phyloP scores from a whole-genome alignment of 1,139 yeast species.

The Chernovozyma sophiae-reginae region DNA sequence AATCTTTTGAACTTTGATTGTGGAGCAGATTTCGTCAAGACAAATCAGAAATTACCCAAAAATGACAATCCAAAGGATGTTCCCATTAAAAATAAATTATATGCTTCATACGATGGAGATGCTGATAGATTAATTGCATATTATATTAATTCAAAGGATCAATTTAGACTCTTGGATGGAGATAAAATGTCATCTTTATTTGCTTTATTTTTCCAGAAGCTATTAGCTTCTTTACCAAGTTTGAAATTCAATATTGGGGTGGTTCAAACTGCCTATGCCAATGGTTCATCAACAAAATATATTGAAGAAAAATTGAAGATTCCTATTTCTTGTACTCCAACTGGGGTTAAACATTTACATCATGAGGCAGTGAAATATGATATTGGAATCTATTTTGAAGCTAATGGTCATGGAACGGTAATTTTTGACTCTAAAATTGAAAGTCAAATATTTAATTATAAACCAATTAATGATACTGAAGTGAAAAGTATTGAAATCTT shows the following conservation, averaged over 20 bases:
- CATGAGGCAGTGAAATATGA: slow-evolving; percentile 82
- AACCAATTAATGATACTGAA: slow-evolving; percentile 23
- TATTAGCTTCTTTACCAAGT: slow-evolving; percentile 40
- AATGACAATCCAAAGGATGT: slow-evolving; percentile 33
- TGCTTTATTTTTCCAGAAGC: slow-evolving; percentile 61
- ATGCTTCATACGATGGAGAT: slow-evolving; percentile 93
- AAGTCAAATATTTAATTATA: slow-evolving; percentile 24
- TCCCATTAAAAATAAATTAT: slow-evolving; percentile 43
- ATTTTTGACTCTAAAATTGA: slow-evolving; percentile 64
- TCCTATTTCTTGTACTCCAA: slow-evolving; percentile 87
- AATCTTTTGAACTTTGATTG: slow-evolving; percentile 66
- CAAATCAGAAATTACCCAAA: slow-evolving; percentile 74
- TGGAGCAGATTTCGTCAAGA: slow-evolving; percentile 96
- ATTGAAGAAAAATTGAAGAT: slow-evolving; percentile 57
- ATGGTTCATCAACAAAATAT: slow-evolving; percentile 83
- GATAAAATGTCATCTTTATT: slow-evolving; percentile 87
- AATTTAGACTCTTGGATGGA: slow-evolving; percentile 80
- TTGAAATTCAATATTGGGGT: slow-evolving; percentile 63
- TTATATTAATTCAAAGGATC: slow-evolving; percentile 45
- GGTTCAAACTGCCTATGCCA: slow-evolving; percentile 97
- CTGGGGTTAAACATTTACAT: slow-evolving; percentile 95
- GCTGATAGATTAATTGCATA: slow-evolving; percentile 94
- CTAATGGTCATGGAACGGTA: slow-evolving; percentile 99
- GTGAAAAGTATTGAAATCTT: slow-evolving; percentile 46
- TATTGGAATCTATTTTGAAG: slow-evolving; percentile 93